Conservation (phyloP, 306 rosid species). For the Echinosophora koreensis region DNA sequence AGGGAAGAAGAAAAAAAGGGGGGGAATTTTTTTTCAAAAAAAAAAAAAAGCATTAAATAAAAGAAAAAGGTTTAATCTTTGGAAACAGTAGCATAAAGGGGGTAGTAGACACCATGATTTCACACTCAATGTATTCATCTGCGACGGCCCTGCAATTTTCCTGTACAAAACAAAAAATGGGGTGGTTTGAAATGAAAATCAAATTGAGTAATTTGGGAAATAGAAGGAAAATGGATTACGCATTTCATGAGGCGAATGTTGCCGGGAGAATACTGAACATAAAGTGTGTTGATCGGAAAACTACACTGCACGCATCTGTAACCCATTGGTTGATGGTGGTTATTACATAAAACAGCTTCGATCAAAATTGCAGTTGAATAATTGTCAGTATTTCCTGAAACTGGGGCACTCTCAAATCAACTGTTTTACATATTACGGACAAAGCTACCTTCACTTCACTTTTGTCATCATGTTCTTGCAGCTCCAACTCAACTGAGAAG, state of each 20-base stretch:
- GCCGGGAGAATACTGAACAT: slow-evolving; percentile 87
- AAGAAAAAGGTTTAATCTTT: slow-evolving; percentile 35
- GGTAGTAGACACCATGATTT: slow-evolving; percentile 64
- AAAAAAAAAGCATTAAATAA: background rate
- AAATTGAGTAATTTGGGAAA: background rate
- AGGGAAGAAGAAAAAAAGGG: background rate
- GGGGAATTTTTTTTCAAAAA: background rate
- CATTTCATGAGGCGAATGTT: slow-evolving; percentile 95
- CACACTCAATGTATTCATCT: slow-evolving; percentile 89
- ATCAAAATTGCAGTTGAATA: background rate
- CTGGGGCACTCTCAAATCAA: background rate
- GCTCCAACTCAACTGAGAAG: background rate
- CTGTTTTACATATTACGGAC: background rate
- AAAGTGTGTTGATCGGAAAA: slow-evolving; percentile 60
- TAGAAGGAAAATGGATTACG: slow-evolving; percentile 48
- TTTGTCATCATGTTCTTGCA: background rate
- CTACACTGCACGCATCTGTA: slow-evolving; percentile 85
- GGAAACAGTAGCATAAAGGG: slow-evolving; percentile 13
- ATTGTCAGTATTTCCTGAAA: background rate
- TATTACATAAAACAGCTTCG: background rate
- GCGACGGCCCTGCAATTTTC: slow-evolving; percentile 82
- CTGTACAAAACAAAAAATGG: slow-evolving; percentile 45
- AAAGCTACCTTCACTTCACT: background rate
- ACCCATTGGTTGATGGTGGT: slow-evolving; percentile 38
- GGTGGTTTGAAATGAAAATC: slow-evolving; percentile 5